Base-by-base conservation (phyloP, 2,329 filamentous ascomycete species). In the Aureobasidium melanogenum region DNA sequence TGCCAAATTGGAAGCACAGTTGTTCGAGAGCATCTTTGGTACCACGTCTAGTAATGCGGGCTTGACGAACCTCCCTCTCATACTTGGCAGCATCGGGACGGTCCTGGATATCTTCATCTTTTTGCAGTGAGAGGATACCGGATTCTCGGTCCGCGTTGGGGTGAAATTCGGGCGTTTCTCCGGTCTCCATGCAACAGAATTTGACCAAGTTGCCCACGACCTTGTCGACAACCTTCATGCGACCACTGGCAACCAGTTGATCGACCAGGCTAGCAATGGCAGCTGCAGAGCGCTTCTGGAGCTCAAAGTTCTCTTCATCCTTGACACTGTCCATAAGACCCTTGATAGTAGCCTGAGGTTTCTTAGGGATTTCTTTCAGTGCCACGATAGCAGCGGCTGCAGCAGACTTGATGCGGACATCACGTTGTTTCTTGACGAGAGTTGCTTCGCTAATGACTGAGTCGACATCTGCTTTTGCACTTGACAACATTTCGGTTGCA, bases 241-340 rank as follows among this genome's bases (percentile, higher is more conserved):
- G 88, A 41, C 90, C 88, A 60, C 85, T 85, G 44, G 85, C 83
- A 4, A 91, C 91, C 68, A 97, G 94, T 24, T 94, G 81, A 66
- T 89, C 86, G n/a, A 99, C 87, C 22, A 97, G 84, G 41, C 83
- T 84, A 6, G 91, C 90, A 57, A 99, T 88, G 3, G 91, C 92
- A 15, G 84, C 84, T 1, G 92, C 90, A 30, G 93, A 96, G 26
- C 93, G 88, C 67, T 84, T 85, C 72, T 99, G 94, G 1, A 99
- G 80, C 66, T 94, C 89, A 30, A 88, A 76, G 69, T 95, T 97
- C 68, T 97, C 94, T 71, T 99, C 95, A 39, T 86, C 87, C 75
- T 97, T 99, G 70, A 99, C 84, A 69, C 93, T 97, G 73, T 99
- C 94, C 94, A 99, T 99, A 74, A 99, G 89, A 2, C 87, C 90